Percentiles rank a stretch among this genome's conserved stretches.
phyloP scores from a whole-genome alignment of 306 rosid genomes.

The Vigna hirtella region DNA sequence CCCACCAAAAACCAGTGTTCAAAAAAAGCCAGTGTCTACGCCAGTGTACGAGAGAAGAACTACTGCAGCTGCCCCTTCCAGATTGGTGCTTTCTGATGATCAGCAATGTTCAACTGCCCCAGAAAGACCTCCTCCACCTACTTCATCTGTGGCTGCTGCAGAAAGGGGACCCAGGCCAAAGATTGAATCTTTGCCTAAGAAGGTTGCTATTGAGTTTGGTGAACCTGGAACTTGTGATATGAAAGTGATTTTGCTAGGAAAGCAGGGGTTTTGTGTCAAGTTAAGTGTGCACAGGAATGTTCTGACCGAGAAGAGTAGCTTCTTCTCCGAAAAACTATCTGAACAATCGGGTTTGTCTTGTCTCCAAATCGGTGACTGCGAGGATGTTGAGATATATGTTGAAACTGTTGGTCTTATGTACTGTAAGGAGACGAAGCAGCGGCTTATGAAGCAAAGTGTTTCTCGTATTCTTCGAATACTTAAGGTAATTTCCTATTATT shows the following conservation, averaged over 20 bases:
- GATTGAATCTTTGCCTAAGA: slow-evolving; percentile 79
- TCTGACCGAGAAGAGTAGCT: slow-evolving; percentile 67
- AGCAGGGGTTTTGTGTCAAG: slow-evolving; percentile 93
- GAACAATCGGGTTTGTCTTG: slow-evolving; percentile 57
- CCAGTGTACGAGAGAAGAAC: slow-evolving; percentile 62
- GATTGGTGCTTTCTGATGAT: slow-evolving; percentile 62
- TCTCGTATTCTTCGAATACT: slow-evolving; percentile 87
- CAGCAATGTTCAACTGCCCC: slow-evolving; percentile 55
- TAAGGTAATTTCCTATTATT: slow-evolving; percentile 59
- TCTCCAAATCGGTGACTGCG: slow-evolving; percentile 83
- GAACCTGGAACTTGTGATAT: slow-evolving; percentile 91
- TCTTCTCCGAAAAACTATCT: slow-evolving; percentile 71
- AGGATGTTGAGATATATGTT: slow-evolving; percentile 91
- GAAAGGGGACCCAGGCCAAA: slow-evolving; percentile 77
- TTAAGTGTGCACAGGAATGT: slow-evolving; percentile 83
- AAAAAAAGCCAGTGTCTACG: slow-evolving; percentile 59
- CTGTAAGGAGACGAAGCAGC: slow-evolving; percentile 92
- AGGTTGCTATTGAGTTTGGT: slow-evolving; percentile 97
- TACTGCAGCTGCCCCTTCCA: slow-evolving; percentile 56
- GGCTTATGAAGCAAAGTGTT: slow-evolving; percentile 89
- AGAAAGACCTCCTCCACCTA: slow-evolving; percentile 53
- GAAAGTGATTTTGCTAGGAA: slow-evolving; percentile 83
- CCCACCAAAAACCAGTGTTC: slow-evolving; percentile 60
- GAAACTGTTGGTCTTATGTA: slow-evolving; percentile 94
- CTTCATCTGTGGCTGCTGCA: slow-evolving; percentile 52